phyloP scores from a whole-genome alignment of 371 early-diverging fungal species.

The Rhizopus microsporus region DNA sequence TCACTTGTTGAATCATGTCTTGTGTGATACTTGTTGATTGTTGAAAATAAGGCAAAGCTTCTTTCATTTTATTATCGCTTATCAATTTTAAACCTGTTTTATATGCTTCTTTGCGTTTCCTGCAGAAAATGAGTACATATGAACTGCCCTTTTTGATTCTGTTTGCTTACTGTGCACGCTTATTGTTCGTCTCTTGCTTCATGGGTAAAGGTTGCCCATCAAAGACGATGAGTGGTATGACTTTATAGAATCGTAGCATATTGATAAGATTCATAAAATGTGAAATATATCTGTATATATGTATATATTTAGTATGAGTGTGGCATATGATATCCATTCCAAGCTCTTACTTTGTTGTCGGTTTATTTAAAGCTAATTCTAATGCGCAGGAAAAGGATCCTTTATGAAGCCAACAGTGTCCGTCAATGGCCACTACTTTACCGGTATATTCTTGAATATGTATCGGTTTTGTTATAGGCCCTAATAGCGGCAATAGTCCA shows the following conservation, averaged over 20 bases:
- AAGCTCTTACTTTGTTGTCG: conserved; percentile 62
- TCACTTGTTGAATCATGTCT: conserved; percentile 76
- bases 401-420: conserved; percentile 92
- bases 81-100: conserved; percentile 53
- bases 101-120: conserved; percentile 57
- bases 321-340: not conserved
- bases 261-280: conserved; percentile 75
- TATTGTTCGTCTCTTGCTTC: conserved; percentile 78
- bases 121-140: conserved; percentile 16
- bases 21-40: conserved; percentile 73
- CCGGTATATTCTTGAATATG: conserved; percentile 73
- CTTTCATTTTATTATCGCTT: conserved; percentile 49
- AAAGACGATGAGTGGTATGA: conserved; percentile 93
- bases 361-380: conserved; percentile 66
- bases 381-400: conserved; percentile 82
- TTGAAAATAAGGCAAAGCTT: conserved; percentile 76
- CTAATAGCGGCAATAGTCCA: conserved; percentile 79
- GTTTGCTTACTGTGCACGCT: conserved; percentile 56
- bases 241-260: conserved; percentile 67
- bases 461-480: conserved; percentile 65
- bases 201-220: conserved; percentile 94
- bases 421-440: conserved; percentile 84
- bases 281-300: conserved; percentile 66
- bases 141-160: not conserved
- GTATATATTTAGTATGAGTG: conserved; percentile 1